These are phyloP conservation scores for Mycena sp. DNA, from an alignment of 1,284 basidiomycete species.

Conservation along the genomic window DNA sequence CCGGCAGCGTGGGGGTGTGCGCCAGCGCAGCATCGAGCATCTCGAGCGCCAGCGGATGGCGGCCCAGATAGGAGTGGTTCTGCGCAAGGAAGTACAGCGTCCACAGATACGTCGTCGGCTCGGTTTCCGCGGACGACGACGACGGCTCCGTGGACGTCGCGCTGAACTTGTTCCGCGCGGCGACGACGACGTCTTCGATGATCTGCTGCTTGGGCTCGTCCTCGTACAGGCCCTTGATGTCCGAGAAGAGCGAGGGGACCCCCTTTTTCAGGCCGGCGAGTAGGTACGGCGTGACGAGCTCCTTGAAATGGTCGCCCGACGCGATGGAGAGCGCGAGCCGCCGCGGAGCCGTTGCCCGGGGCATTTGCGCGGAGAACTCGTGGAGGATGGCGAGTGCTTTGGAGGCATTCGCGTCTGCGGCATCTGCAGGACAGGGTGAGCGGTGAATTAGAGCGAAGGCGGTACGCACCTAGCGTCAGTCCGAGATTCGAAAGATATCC, in stretches of 20 bases:
- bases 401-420: conserved; percentile 39
- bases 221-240: conserved; percentile 88
- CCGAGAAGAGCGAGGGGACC: conserved; percentile 93
- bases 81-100: conserved; percentile 95
- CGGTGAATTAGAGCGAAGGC: background rate
- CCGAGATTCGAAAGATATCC: conserved; percentile 77
- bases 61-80: conserved; percentile 79
- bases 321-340: conserved; percentile 79
- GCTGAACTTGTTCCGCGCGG: conserved; percentile 38
- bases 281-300: conserved; percentile 78
- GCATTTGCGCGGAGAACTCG: conserved; percentile 68
- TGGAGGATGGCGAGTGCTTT: conserved; percentile 68
- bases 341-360: conserved; percentile 77
- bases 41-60: conserved; percentile 68
- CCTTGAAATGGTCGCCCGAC: conserved; percentile 69
- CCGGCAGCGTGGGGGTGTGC: conserved; percentile 96
- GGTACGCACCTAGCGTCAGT: conserved; percentile 66
- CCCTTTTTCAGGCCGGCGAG: conserved; percentile 82
- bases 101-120: conserved; percentile 94
- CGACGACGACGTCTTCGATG: conserved; percentile 69
- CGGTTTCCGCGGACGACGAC: conserved; percentile 50
- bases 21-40: conserved; percentile 74
- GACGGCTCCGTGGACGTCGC: conserved; percentile 37
- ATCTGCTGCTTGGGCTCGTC: conserved; percentile 70
- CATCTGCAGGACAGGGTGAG: background rate